phyloP scores from a whole-genome alignment of 1,284 basidiomycete species.

The Irpex lacteus region DNA sequence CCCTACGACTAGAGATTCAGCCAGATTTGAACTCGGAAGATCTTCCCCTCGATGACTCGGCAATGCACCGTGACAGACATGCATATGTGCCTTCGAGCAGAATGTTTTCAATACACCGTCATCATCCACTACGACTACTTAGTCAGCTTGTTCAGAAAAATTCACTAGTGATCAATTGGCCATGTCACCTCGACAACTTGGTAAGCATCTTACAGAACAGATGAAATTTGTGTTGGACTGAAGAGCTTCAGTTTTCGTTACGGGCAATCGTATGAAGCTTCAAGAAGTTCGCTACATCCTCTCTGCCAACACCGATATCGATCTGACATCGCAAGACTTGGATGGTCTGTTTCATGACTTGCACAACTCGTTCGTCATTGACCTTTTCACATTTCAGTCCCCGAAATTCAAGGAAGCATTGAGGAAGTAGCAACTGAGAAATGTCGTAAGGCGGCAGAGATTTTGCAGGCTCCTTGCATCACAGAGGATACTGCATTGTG shows the following conservation, averaged over 20 bases:
- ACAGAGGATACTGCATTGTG: slow-evolving; percentile 97
- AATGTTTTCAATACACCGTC: too few species aligned
- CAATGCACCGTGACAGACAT: too few species aligned
- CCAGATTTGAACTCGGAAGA: too few species aligned
- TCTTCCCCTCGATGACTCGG: too few species aligned
- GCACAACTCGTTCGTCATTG: slow-evolving; percentile 16
- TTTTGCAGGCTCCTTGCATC: slow-evolving; percentile 85
- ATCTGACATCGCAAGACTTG: slow-evolving; percentile 65
- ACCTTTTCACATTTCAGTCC: slow-evolving; percentile 49
- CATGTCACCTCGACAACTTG: slow-evolving; percentile 6
- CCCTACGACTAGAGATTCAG: too few species aligned
- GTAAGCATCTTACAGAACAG: slow-evolving; percentile 3
- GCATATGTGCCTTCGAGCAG: too few species aligned
- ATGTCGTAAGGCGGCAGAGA: slow-evolving; percentile 80
- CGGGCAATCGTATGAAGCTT: slow-evolving; percentile 93
- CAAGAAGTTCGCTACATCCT: slow-evolving; percentile 85
- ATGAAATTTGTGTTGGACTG: not conserved
- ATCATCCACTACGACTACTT: too few species aligned
- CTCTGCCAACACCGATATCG: slow-evolving; percentile 48
- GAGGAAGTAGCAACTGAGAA: slow-evolving; percentile 90
- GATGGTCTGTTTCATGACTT: slow-evolving; percentile 49
- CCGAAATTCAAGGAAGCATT: slow-evolving; percentile 93
- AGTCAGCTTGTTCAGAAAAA: too few species aligned
- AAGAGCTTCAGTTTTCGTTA: slow-evolving; percentile 74
- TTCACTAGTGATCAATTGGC: not conserved